Conservation (phyloP, 2,329 filamentous ascomycete genomes). For the Colletotrichum limetticola region DNA sequence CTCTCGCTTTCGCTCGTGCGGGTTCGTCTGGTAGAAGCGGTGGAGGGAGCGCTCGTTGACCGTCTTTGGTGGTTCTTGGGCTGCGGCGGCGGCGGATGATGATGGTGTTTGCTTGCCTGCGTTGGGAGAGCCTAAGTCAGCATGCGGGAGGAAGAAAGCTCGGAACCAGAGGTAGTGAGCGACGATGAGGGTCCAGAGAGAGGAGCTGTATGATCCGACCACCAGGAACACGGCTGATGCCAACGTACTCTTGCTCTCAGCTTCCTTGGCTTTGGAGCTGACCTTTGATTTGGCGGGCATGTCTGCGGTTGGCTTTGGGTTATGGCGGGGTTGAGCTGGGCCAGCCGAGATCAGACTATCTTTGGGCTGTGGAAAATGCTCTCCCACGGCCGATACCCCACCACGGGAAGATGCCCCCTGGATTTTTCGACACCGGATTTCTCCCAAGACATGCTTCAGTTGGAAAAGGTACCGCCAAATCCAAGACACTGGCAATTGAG, state of each 20-base stretch:
- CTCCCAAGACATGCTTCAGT: background rate
- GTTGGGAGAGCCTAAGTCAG: background rate
- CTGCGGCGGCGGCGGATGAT: background rate
- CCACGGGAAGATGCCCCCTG: slow-evolving; percentile 6
- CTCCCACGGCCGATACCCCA: slow-evolving; percentile 26
- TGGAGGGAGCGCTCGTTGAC: slow-evolving; percentile 59
- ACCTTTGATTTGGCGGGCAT: slow-evolving; percentile 52
- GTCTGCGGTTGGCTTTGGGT: slow-evolving; percentile 33
- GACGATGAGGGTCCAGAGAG: background rate
- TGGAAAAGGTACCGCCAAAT: background rate
- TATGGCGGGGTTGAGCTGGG: slow-evolving; percentile 35
- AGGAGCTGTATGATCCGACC: background rate
- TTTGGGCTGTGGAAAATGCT: slow-evolving; percentile 26
- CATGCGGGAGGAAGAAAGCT: slow-evolving; percentile 18
- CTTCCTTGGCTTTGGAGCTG: slow-evolving; percentile 45
- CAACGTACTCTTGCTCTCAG: slow-evolving; percentile 35
- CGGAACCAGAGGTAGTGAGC: background rate
- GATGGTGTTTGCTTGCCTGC: slow-evolving; percentile 42
- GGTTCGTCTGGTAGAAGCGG: slow-evolving; percentile 62
- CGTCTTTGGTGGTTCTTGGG: slow-evolving; percentile 52
- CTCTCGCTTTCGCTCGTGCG: slow-evolving; percentile 56
- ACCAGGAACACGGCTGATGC: slow-evolving; percentile 33
- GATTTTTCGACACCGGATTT: background rate
- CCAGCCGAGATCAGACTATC: slow-evolving; percentile 12
- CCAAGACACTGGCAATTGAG: background rate